Percentiles rank a stretch among this genome's conserved stretches.
Evolutionary conservation across 257 asterid species (phyloP).

Genomic region (Echites panduratus): DNA sequence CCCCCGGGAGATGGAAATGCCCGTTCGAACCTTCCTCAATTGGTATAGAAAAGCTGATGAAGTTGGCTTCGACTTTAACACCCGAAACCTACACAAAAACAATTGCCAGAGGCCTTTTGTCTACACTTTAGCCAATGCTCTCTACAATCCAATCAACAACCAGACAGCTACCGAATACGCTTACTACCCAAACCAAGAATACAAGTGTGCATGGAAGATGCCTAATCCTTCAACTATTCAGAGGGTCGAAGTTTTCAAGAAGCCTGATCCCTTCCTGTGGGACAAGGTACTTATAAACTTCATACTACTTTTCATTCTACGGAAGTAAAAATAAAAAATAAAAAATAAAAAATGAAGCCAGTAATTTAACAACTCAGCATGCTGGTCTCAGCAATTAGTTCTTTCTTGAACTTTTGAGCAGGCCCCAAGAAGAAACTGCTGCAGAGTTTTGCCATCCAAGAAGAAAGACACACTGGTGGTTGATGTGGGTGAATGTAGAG

Average conservation of each 20-base stretch:
- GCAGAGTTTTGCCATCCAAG: slow-evolving; percentile 33
- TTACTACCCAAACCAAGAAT: neutral
- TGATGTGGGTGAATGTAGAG: slow-evolving; percentile 36
- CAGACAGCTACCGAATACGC: slow-evolving; percentile 21
- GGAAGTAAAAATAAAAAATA: too few species aligned
- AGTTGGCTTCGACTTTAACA: slow-evolving; percentile 28
- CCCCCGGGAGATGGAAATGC: slow-evolving; percentile 37
- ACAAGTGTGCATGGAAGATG: slow-evolving; percentile 17
- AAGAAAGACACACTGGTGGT: slow-evolving; percentile 28
- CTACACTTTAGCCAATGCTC: slow-evolving; percentile 20
- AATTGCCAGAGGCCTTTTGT: slow-evolving; percentile 31
- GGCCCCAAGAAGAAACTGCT: slow-evolving; percentile 46
- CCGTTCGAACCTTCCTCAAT: slow-evolving; percentile 28
- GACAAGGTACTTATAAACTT: slow-evolving; percentile 24
- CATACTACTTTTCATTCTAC: too few species aligned
- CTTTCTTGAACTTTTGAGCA: slow-evolving; percentile 2
- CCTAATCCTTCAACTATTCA: slow-evolving; percentile 24
- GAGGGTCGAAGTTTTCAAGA: slow-evolving; percentile 30
- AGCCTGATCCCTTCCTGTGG: slow-evolving; percentile 40
- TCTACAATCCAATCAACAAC: slow-evolving; percentile 4
- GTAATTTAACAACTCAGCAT: too few species aligned
- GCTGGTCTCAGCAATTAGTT: too few species aligned
- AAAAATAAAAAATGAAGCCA: too few species aligned
- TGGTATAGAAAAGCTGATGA: slow-evolving; percentile 32
- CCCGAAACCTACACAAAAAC: slow-evolving; percentile 20